phyloP scores from a whole-genome alignment of 2,329 filamentous ascomycete genomes.

The Bipolaris sorokiniana region DNA sequence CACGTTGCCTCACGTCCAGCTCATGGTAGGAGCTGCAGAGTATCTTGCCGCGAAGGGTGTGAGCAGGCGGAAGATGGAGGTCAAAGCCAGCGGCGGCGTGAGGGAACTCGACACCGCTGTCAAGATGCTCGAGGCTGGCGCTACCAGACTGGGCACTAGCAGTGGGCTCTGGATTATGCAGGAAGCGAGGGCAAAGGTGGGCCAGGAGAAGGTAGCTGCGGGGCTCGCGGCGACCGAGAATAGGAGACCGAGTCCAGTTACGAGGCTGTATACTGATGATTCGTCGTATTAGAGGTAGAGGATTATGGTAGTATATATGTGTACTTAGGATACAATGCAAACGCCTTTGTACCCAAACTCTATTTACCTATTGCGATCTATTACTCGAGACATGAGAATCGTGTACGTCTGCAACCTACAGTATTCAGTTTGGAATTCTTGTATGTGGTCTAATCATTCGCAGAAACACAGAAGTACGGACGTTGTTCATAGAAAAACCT shows the following conservation, averaged over 20 bases:
- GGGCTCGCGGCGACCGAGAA: slow-evolving; percentile 20
- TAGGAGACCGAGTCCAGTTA: slow-evolving; percentile 32
- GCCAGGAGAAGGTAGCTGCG: slow-evolving; percentile 30
- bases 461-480: too few relatives aligned
- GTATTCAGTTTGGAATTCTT: too few relatives aligned
- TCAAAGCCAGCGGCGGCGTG: slow-evolving; percentile 66
- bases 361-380: neutral
- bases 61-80: slow-evolving; percentile 51
- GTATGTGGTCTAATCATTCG: too few relatives aligned
- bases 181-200: slow-evolving; percentile 45
- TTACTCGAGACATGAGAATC: neutral
- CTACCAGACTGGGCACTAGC: slow-evolving; percentile 63
- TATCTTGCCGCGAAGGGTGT: slow-evolving; percentile 46
- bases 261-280: slow-evolving; percentile 48
- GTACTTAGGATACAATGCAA: neutral
- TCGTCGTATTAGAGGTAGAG: slow-evolving; percentile 15
- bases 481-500: too few relatives aligned
- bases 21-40: slow-evolving; percentile 61
- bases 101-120: slow-evolving; percentile 58
- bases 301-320: neutral
- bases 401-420: too few relatives aligned
- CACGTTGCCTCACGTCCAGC: slow-evolving; percentile 57
- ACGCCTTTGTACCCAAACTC: too few relatives aligned
- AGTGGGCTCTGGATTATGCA: slow-evolving; percentile 62
- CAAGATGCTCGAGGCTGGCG: slow-evolving; percentile 63